Evolutionary conservation across 108 stramenopile genomes (phyloP).

Genomic region (Skeletonema grethae): DNA sequence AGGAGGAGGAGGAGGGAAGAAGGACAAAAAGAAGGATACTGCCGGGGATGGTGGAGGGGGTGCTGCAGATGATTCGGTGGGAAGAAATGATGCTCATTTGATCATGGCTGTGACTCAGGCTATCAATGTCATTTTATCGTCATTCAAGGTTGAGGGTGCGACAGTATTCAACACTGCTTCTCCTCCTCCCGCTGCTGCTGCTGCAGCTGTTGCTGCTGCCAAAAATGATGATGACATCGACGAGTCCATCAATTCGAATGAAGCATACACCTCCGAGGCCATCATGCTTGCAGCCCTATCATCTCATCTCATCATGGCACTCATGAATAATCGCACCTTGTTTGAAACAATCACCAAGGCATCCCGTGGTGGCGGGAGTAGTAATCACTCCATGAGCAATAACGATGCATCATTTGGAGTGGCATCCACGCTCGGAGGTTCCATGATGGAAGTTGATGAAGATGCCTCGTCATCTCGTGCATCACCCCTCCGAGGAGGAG

Average conservation of each 20-base stretch:
- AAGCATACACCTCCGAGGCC: conserved; percentile 2
- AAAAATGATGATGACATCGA: background rate
- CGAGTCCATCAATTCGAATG: background rate
- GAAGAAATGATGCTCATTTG: conserved; percentile 32
- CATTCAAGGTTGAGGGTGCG: conserved; percentile 1
- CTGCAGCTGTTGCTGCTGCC: background rate
- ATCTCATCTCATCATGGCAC: conserved; percentile 12
- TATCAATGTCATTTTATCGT: conserved; percentile 34
- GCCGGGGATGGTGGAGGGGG: background rate
- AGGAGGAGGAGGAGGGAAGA: background rate
- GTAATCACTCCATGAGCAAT: background rate
- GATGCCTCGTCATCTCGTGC: background rate
- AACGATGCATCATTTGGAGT: background rate
- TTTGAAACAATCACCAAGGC: conserved; percentile 43
- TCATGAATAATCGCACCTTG: conserved; percentile 32
- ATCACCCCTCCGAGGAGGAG: background rate
- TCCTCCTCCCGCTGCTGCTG: background rate
- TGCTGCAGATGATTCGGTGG: background rate
- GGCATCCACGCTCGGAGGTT: background rate
- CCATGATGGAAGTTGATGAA: conserved; percentile 3
- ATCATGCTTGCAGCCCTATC: conserved; percentile 31
- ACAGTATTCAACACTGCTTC: background rate
- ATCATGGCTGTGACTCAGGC: conserved; percentile 42
- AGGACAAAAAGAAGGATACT: conserved; percentile 9
- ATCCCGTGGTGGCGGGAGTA: background rate